These are phyloP conservation scores for Annona squamosa DNA, from an alignment of 164 flowering plant genomes.

Conservation along the genomic window DNA sequence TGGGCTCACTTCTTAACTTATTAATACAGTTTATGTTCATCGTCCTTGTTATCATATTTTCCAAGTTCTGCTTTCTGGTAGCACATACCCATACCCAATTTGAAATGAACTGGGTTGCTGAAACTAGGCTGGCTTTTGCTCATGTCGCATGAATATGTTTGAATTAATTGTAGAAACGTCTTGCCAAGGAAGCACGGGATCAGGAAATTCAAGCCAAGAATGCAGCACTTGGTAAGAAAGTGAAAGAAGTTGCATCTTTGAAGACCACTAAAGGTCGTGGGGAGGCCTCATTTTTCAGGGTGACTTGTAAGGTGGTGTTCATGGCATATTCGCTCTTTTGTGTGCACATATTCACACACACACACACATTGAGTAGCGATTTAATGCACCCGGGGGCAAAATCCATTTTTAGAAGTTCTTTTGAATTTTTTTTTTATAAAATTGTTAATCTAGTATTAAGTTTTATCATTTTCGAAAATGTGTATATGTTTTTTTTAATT, in stretches of 20 bases:
- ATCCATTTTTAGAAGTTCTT: too few species aligned
- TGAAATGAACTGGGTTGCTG: not conserved
- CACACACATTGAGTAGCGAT: too few species aligned
- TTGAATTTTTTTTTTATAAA: too few species aligned
- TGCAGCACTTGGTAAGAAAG: constrained; percentile 78
- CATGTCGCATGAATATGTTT: not conserved
- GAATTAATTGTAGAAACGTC: constrained; percentile 54
- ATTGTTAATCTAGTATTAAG: too few species aligned
- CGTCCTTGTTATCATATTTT: too few species aligned
- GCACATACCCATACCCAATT: not conserved
- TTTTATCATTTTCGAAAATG: too few species aligned
- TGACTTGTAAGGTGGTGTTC: constrained; percentile 80
- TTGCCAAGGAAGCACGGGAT: constrained; percentile 83
- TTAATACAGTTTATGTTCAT: not conserved
- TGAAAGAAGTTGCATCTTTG: constrained; percentile 48
- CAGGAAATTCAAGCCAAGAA: constrained; percentile 87
- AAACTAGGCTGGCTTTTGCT: not conserved
- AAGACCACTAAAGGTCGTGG: constrained; percentile 78
- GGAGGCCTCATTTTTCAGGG: constrained; percentile 89
- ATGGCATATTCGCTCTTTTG: not conserved
- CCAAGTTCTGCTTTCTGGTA: not conserved
- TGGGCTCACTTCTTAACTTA: not conserved
- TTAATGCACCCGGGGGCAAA: too few species aligned
- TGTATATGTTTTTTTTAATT: too few species aligned
- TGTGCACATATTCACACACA: too few species aligned